Conservation (phyloP, 768 basidiomycete species). For the Kwoniella botswanensis region DNA sequence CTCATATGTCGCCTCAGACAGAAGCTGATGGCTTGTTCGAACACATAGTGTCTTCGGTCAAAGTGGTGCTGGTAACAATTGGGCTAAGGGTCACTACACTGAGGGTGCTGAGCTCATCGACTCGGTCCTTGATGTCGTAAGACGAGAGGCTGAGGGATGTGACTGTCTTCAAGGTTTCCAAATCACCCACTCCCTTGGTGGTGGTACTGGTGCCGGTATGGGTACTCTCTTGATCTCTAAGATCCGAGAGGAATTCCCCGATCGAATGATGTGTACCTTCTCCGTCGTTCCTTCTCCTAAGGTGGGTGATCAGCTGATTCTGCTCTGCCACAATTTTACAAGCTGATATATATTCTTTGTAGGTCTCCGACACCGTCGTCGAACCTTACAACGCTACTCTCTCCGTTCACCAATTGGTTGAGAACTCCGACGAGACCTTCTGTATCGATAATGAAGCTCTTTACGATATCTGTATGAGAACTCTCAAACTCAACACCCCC, state of each 20-base stretch:
- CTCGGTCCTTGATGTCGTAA: constrained; percentile 94
- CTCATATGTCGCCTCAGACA: not conserved
- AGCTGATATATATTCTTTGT: constrained; percentile 17
- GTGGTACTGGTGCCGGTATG: constrained; percentile 99
- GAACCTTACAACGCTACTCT: constrained; percentile 99
- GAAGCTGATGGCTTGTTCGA: not conserved
- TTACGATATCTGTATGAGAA: constrained; percentile 98
- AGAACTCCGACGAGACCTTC: constrained; percentile 99
- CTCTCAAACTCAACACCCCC: constrained; percentile 91
- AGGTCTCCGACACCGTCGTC: constrained; percentile 94
- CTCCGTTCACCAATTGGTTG: constrained; percentile 96
- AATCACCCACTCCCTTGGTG: constrained; percentile 97
- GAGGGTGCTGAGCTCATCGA: constrained; percentile 93
- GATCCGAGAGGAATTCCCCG: constrained; percentile 98
- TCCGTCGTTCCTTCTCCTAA: constrained; percentile 97
- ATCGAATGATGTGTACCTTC: constrained; percentile 99
- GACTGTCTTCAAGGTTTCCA: constrained; percentile 99
- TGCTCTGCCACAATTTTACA: not conserved
- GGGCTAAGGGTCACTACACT: constrained; percentile 85
- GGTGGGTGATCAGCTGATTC: constrained; percentile 57
- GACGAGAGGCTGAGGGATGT: constrained; percentile 97
- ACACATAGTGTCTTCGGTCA: constrained; percentile 78
- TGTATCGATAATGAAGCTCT: constrained; percentile 99
- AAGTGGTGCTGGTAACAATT: constrained; percentile 98
- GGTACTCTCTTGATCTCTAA: constrained; percentile 98